These are phyloP conservation scores for Sisymbrium altissimum DNA, from an alignment of 345 rosid species.

Conservation along the genomic window DNA sequence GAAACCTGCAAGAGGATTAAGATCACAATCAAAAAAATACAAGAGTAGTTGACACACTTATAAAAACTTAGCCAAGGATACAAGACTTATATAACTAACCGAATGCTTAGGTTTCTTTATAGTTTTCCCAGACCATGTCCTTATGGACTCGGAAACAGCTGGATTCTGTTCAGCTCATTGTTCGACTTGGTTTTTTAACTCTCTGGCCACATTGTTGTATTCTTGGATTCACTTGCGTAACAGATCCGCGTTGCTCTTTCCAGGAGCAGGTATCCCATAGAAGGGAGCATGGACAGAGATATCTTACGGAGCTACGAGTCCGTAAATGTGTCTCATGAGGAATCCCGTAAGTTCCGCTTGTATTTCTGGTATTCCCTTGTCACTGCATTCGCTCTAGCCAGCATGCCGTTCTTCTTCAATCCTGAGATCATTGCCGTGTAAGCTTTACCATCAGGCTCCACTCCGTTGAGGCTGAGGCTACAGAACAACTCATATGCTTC, in stretches of 20 bases:
- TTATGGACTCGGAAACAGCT: slow-evolving; percentile 32
- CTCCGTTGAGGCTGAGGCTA: not conserved
- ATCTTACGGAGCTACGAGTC: slow-evolving; percentile 47
- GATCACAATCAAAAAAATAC: not conserved
- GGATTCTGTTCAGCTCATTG: slow-evolving; percentile 42
- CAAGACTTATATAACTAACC: slow-evolving; percentile 41
- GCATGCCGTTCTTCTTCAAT: slow-evolving; percentile 10
- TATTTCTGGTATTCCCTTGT: not conserved
- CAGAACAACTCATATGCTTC: slow-evolving; percentile 32
- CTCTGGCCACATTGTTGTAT: slow-evolving; percentile 45
- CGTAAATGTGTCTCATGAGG: slow-evolving; percentile 40
- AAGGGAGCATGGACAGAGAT: slow-evolving; percentile 47
- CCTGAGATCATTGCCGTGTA: slow-evolving; percentile 24
- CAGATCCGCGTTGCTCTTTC: slow-evolving; percentile 47
- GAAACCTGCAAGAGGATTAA: slow-evolving; percentile 40
- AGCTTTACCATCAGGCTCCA: slow-evolving; percentile 11
- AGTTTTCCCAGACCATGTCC: slow-evolving; percentile 37
- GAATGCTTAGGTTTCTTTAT: slow-evolving; percentile 37
- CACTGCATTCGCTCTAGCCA: slow-evolving; percentile 10
- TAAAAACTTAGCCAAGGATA: not conserved
- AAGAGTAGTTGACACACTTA: not conserved
- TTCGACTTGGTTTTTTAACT: slow-evolving; percentile 43
- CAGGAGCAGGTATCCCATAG: slow-evolving; percentile 62
- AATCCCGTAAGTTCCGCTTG: slow-evolving; percentile 27
- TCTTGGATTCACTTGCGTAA: slow-evolving; percentile 37